Evolutionary conservation across 2,329 filamentous ascomycete species (phyloP), one percentile per base, ranked within the genome.

Genomic region (Teratosphaeria viscida): DNA sequence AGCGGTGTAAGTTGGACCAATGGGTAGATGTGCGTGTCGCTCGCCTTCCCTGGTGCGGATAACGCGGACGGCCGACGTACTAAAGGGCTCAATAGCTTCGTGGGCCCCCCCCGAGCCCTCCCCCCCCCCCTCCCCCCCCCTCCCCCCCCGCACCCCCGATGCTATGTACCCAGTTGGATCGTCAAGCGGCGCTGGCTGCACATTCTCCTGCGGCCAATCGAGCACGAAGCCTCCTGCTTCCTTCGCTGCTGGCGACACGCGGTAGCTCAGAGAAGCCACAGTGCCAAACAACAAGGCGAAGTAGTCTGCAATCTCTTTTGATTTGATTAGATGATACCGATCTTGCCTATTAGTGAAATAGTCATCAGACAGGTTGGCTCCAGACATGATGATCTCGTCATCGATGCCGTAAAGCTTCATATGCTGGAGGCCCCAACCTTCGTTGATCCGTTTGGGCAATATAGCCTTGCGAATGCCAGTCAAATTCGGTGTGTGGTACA

Each of bases 371-470:
- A 99, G 77, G 66, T 99, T 99, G 16, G 94, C 94, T 84, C 91
- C 92, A 7, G 92, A 95, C 68, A 99, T 84, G 64, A 99, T 92
- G 60, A 99, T 88, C 73, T 96, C 91, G 69, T 99, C 91, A 68
- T 99, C 94, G 26, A 96, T 79, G 0, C 94, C 94, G 67, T 99
- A 99, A 0, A 99, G 79, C 80, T 99, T 99, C 92, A 99, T 99
- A 71, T 99, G 94, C 72, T 99, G 94, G 62, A 99, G 76, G 1
- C 94, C 94, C 94, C 94, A 99, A 19, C 94, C 94, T 76, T 99
- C 94, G 67, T 99, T 99, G 72, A 99, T 92, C 23, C 94, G 82
- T 70, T 85, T 89, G 0, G 94, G 94, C 2, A 97, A 84, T 65
- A 89, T 79, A 68, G 86, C 85, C 76, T 97, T 97, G 56, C 87